Evolutionary conservation across 176 grass and related monocot species (phyloP).

Genomic region (Thinopyrum elongatum): DNA sequence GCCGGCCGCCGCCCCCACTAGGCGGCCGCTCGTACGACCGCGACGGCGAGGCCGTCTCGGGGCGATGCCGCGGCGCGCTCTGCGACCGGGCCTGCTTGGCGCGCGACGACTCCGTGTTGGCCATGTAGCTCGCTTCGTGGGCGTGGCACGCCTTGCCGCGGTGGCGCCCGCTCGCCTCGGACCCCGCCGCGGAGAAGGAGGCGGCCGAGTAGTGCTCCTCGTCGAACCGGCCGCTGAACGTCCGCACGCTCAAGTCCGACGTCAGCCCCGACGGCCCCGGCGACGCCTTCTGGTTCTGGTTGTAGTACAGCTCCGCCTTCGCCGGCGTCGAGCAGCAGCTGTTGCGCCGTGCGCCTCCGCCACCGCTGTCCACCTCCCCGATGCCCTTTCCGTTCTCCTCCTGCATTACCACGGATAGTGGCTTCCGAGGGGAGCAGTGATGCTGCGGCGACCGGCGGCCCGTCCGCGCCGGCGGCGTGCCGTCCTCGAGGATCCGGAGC

Average conservation of each 20-base stretch:
- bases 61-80: conserved; percentile 67
- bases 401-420: neutral
- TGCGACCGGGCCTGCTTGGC: conserved; percentile 66
- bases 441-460: conserved; percentile 43
- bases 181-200: conserved; percentile 31
- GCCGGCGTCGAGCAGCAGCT: conserved; percentile 21
- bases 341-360: neutral
- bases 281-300: conserved; percentile 31
- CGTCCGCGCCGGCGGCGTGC: conserved; percentile 11
- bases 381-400: conserved; percentile 40
- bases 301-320: conserved; percentile 9
- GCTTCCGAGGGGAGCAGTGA: conserved; percentile 23
- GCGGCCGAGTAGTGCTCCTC: conserved; percentile 31
- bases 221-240: conserved; percentile 43
- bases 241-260: conserved; percentile 50
- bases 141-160: neutral
- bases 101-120: conserved; percentile 72
- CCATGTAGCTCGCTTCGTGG: conserved; percentile 52
- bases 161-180: conserved; percentile 27
- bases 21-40: conserved; percentile 43
- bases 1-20: conserved; percentile 1
- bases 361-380: conserved; percentile 39
- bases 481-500: conserved; percentile 28
- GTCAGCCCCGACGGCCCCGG: conserved; percentile 37
- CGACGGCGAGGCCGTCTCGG: conserved; percentile 16